Base-by-base conservation (phyloP, 75 land plant genomes). In the Pseudotsuga menziesii region DNA sequence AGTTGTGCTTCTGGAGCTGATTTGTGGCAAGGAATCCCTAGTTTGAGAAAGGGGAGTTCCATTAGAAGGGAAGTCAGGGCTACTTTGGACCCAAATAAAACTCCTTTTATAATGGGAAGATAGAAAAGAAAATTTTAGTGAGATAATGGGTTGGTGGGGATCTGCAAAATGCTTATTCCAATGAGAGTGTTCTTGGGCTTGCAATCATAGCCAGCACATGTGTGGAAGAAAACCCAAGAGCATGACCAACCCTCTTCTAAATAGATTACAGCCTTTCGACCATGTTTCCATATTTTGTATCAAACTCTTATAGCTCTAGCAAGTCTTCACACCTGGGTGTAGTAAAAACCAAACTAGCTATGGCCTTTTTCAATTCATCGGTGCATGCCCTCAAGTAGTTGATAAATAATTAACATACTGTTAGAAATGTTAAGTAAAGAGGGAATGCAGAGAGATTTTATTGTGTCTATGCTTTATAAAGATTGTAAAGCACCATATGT, bases 241-340 rank as follows among this genome's bases (percentile, higher is more conserved):
- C 78, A n/a, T 81, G 96, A 67, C 96, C 96, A 32, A 82, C 72
- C 77, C 86, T 87, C 83, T 71, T 78, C 35, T 83, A 84, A 7
- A 71, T 86, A 44, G 81, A 79, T 27, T 84, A 55, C n/a, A 72
- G 72, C 4, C 83, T 86, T 15, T 77, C 83, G 26, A 67, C 19
- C 5, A 5, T 44, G 5, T 20, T 67, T 20, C 95, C 95, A 77
- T 75, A 92, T 32, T 80, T 83, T 25, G 80, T 90, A 69, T 88
- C 64, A 23, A n/a, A n/a, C n/a, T 90, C 88, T 60, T 80, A 82
- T 79, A 92, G 83, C 83, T 92, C 95, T 12, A 89, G 95, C 64
- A 88, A 78, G 15, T 92, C 91, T 4, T 88, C 90, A 78, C 91
- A 86, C 56, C 91, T 83, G 32, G 93, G 87, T 35, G 91, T 23